Percentiles rank a stretch among this genome's conserved stretches.
phyloP scores from a whole-genome alignment of 2,329 filamentous ascomycete genomes.

The Cladosporium velox region DNA sequence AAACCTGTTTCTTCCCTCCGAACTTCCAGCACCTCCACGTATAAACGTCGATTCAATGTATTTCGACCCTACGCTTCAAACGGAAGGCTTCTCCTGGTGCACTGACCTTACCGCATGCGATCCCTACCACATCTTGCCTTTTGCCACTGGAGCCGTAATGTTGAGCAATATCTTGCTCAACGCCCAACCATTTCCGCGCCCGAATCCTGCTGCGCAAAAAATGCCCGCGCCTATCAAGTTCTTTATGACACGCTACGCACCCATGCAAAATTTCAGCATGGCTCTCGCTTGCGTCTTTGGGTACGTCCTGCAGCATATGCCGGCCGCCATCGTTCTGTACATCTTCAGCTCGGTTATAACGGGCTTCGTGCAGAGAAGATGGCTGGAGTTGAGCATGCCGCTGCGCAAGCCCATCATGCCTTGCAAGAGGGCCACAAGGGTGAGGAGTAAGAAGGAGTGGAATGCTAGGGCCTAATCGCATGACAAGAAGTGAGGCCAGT shows the following conservation, averaged over 20 bases:
- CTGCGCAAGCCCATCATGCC: conserved; percentile 28
- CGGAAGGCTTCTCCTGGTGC: conserved; percentile 64
- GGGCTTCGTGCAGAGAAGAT: conserved; percentile 27
- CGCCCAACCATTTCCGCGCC: not conserved
- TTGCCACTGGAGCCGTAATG: conserved; percentile 51
- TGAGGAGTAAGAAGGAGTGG: conserved; percentile 27
- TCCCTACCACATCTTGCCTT: conserved; percentile 52
- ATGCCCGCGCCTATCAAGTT: conserved; percentile 1
- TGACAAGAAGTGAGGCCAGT: not conserved
- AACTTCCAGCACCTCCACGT: conserved; percentile 6
- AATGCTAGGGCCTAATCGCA: not conserved
- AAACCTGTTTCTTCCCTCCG: not conserved
- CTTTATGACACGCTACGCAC: conserved; percentile 21
- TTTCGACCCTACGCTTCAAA: conserved; percentile 52
- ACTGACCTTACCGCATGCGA: conserved; percentile 58
- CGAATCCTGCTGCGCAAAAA: not conserved
- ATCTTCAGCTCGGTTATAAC: conserved; percentile 30
- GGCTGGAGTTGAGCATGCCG: conserved; percentile 33
- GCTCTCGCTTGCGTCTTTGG: conserved; percentile 37
- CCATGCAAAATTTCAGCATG: conserved; percentile 31
- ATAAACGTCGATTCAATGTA: not conserved
- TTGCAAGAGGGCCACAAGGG: conserved; percentile 32
- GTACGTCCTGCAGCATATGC: conserved; percentile 39
- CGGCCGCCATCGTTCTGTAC: conserved; percentile 47
- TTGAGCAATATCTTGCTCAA: conserved; percentile 48